These are phyloP conservation scores for Tuber aestivum DNA, from an alignment of 495 filamentous ascomycete genomes.

Conservation along the genomic window DNA sequence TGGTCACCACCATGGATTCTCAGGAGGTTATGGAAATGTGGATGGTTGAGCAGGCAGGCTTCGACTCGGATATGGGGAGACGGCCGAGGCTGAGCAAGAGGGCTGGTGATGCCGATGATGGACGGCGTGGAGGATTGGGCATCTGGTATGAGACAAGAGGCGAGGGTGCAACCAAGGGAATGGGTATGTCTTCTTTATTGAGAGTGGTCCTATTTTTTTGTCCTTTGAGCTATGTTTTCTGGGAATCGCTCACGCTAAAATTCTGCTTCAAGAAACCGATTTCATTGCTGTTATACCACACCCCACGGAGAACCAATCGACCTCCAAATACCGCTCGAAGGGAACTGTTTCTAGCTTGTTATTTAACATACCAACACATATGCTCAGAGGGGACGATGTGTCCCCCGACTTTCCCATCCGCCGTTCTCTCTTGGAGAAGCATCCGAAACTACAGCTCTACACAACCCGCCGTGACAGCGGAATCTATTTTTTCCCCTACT, in stretches of 20 bases:
- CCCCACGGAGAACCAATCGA: background rate
- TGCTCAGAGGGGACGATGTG: background rate
- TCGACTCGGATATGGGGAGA: constrained; percentile 48
- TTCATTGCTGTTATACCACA: constrained; percentile 67
- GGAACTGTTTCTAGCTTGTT: background rate
- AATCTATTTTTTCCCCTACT: constrained; percentile 86
- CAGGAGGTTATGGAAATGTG: constrained; percentile 78
- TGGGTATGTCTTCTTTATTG: constrained; percentile 14
- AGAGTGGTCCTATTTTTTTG: background rate
- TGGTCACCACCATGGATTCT: constrained; percentile 83
- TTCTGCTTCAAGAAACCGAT: constrained; percentile 67
- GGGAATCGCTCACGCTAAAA: background rate
- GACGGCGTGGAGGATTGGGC: constrained; percentile 67
- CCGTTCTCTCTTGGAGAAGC: constrained; percentile 53
- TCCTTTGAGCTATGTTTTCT: background rate
- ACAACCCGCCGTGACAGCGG: constrained; percentile 75
- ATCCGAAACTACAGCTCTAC: constrained; percentile 68
- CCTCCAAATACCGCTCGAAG: background rate
- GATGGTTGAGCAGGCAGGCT: constrained; percentile 75
- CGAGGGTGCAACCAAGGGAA: constrained; percentile 59
- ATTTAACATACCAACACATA: background rate
- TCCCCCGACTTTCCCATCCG: constrained; percentile 9
- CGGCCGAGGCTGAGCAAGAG: constrained; percentile 21
- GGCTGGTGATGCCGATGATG: constrained; percentile 48
- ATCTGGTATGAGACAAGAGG: constrained; percentile 86